These are phyloP conservation scores for Arctium minus DNA, from an alignment of 129 eudicot genomes.

Conservation along the genomic window DNA sequence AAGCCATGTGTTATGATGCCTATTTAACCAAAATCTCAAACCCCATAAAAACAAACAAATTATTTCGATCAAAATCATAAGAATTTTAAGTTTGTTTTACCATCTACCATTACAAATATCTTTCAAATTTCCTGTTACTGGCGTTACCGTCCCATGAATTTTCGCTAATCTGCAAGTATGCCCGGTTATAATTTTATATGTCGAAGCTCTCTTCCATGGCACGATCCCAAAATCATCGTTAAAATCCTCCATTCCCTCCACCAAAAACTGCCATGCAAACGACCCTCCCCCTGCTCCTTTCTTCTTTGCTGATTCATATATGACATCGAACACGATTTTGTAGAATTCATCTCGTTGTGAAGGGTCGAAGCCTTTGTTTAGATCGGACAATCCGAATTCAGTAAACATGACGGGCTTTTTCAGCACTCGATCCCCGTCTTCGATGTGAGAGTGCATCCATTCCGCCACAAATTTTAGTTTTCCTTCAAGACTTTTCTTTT, in stretches of 20 bases:
- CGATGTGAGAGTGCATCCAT: conserved; percentile 90
- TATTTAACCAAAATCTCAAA: conserved; percentile 17
- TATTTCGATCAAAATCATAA: background rate
- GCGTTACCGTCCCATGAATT: conserved; percentile 39
- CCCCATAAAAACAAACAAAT: conserved; percentile 9
- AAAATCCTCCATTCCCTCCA: conserved; percentile 80
- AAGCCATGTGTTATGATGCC: background rate
- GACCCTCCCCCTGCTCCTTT: conserved; percentile 82
- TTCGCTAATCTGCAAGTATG: conserved; percentile 72
- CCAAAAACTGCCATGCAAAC: conserved; percentile 91
- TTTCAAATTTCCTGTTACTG: conserved; percentile 43
- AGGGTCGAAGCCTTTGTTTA: conserved; percentile 63
- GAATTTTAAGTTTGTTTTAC: conserved; percentile 1
- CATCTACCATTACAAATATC: conserved; percentile 40
- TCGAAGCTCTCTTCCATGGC: conserved; percentile 72
- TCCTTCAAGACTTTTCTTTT: conserved; percentile 48
- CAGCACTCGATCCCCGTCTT: conserved; percentile 79
- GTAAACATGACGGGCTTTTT: conserved; percentile 81
- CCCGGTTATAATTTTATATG: conserved; percentile 52
- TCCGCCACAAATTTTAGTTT: conserved; percentile 62
- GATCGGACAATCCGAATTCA: conserved; percentile 76
- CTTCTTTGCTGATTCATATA: conserved; percentile 72
- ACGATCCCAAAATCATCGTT: conserved; percentile 83
- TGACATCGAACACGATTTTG: conserved; percentile 58
- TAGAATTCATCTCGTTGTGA: conserved; percentile 57